Conservation (phyloP, 2,329 filamentous ascomycete genomes). For the Fusarium humuli region DNA sequence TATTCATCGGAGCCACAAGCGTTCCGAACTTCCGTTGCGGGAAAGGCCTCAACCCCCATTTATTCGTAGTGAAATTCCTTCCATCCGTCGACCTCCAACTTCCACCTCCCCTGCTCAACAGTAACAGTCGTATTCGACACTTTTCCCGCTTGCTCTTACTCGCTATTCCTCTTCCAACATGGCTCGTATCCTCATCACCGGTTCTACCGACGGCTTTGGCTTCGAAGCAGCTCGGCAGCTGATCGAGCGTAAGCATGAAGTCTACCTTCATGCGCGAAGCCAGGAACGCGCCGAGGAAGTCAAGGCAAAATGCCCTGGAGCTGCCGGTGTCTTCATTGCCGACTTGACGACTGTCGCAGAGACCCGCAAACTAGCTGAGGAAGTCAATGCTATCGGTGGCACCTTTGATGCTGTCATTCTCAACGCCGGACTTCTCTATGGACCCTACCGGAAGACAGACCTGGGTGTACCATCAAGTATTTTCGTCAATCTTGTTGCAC, state of each 20-base stretch:
- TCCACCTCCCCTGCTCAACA: background rate
- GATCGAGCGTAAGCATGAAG: slow-evolving; percentile 36
- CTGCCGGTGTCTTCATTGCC: slow-evolving; percentile 32
- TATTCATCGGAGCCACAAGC: background rate
- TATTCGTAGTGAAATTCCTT: background rate
- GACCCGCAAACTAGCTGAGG: slow-evolving; percentile 36
- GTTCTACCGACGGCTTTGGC: slow-evolving; percentile 43
- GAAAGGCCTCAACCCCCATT: background rate
- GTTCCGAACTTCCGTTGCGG: background rate
- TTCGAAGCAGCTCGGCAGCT: slow-evolving; percentile 41
- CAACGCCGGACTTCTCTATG: slow-evolving; percentile 38
- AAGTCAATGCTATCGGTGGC: slow-evolving; percentile 36
- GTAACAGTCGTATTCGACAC: background rate
- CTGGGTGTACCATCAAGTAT: slow-evolving; percentile 32
- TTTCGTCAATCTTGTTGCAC: slow-evolving; percentile 39
- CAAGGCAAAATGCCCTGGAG: slow-evolving; percentile 27
- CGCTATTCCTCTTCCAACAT: slow-evolving; percentile 12
- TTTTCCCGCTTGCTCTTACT: background rate
- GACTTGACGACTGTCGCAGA: slow-evolving; percentile 38
- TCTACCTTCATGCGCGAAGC: slow-evolving; percentile 41
- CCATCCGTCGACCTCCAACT: background rate
- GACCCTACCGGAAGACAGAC: slow-evolving; percentile 32
- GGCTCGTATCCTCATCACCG: slow-evolving; percentile 43
- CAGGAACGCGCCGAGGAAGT: slow-evolving; percentile 35
- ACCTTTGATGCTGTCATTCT: slow-evolving; percentile 38